These are phyloP conservation scores for Immersiella caudata DNA, from an alignment of 495 filamentous ascomycete genomes.

Conservation along the genomic window DNA sequence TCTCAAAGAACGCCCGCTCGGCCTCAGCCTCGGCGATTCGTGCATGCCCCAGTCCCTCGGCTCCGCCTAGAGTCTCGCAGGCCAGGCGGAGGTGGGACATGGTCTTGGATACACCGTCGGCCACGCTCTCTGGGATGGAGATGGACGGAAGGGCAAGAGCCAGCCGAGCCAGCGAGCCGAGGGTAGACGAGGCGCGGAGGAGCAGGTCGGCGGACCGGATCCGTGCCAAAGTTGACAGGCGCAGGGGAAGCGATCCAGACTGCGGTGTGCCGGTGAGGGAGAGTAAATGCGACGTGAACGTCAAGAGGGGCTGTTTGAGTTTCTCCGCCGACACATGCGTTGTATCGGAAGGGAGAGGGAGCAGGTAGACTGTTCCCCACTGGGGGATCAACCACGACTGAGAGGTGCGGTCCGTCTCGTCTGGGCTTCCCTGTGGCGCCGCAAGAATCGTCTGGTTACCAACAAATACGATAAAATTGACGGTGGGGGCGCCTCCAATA, in stretches of 20 bases:
- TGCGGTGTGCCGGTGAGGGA: slow-evolving; percentile 85
- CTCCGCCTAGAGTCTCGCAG: slow-evolving; percentile 69
- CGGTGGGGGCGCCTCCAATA: slow-evolving; percentile 87
- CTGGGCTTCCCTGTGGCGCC: slow-evolving; percentile 38
- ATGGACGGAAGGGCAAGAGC: slow-evolving; percentile 85
- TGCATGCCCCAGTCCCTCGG: slow-evolving; percentile 69
- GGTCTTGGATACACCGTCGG: slow-evolving; percentile 79
- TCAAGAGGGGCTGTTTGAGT: slow-evolving; percentile 78
- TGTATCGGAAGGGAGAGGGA: slow-evolving; percentile 61
- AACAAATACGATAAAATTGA: slow-evolving; percentile 94
- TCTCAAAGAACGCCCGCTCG: slow-evolving; percentile 96
- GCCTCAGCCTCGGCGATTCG: slow-evolving; percentile 84
- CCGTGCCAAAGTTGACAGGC: slow-evolving; percentile 79
- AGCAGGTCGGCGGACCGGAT: slow-evolving; percentile 85
- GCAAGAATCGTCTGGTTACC: slow-evolving; percentile 53
- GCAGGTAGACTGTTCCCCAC: slow-evolving; percentile 89
- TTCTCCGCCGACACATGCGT: slow-evolving; percentile 48
- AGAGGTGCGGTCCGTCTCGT: slow-evolving; percentile 61
- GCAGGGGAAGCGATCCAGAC: slow-evolving; percentile 76
- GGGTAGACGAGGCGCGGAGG: slow-evolving; percentile 86
- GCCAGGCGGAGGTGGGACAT: slow-evolving; percentile 73
- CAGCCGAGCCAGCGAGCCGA: slow-evolving; percentile 88
- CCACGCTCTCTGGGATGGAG: slow-evolving; percentile 83
- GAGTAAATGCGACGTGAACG: slow-evolving; percentile 89
- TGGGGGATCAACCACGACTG: slow-evolving; percentile 95